Evolutionary conservation across 345 rosid species (phyloP), one percentile per base, ranked within the genome.

Genomic region (Salix dunnii): DNA sequence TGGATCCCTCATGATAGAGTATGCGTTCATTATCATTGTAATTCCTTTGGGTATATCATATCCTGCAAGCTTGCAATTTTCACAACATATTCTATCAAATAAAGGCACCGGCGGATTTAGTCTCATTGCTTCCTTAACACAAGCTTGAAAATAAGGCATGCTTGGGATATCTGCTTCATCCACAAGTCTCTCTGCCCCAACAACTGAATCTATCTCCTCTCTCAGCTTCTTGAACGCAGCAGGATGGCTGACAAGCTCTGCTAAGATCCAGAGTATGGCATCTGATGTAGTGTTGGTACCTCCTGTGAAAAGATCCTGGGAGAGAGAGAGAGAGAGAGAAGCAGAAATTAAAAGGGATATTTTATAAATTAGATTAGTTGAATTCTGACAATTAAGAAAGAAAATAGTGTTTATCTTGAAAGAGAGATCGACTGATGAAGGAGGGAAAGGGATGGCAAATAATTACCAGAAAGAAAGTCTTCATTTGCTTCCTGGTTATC

Each of bases 401-500:
- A 55, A 8, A 55, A 27, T 7, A 8, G 2, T 55, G 11, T 10
- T 42, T 0, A 42, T 42, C 14, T 11, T 42, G 13, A 12, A 42
- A 42, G 48, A 12, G 48, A 42, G 13, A 10, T 21, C 1, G 21
- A 55, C n/a, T 21, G n/a, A n/a, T 55, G 61, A 55, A 55, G 61
- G 63, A 7, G 20, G 48, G 28, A n/a, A n/a, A 62, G 18, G 20
- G 10, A 42, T 17, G n/a, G 14, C 0, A 14, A 18, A 58, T 13
- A 2, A 36, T 51, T 84, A 88, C 84, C 85, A 73, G 72, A 64
- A 85, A 61, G 73, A 84, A 87, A 40, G 76, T 75, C 80, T 86
- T 86, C 74, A 88, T 79, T 6, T 75, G 71, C 8, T 76, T 82
- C 78, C 78, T 81, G 30, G 77, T 68, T 42, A 88, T 84, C 80